phyloP scores from a whole-genome alignment of 78 protist species.

The Blattamonas nauphoetae region DNA sequence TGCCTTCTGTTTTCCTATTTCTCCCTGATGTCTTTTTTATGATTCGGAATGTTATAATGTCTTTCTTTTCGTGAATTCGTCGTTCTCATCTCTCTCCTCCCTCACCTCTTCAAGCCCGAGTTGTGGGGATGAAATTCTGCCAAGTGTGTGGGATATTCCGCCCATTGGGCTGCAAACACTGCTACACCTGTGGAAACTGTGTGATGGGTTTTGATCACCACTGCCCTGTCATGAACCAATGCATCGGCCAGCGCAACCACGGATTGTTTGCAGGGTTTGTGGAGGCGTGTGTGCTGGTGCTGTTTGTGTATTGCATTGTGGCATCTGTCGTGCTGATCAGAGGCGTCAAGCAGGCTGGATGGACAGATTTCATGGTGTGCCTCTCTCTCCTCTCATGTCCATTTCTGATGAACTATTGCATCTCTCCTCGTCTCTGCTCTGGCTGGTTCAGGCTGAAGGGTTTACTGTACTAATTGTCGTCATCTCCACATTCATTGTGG shows the following conservation, averaged over 20 bases:
- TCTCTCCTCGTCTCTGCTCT: too few species aligned
- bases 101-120: too few species aligned
- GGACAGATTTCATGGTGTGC: not conserved
- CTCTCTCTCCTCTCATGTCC: not conserved
- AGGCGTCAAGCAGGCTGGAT: not conserved
- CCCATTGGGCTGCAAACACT: constrained; percentile 4
- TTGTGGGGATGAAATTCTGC: not conserved
- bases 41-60: too few species aligned
- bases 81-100: too few species aligned
- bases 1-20: too few species aligned
- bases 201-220: not conserved
- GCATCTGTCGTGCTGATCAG: not conserved
- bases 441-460: not conserved
- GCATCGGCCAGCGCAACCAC: not conserved
- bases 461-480: not conserved
- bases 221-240: not conserved
- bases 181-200: not conserved
- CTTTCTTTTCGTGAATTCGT: too few species aligned
- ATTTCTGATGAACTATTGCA: not conserved
- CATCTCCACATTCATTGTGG: not conserved
- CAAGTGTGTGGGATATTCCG: not conserved
- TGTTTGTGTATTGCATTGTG: not conserved
- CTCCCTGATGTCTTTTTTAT: too few species aligned
- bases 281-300: not conserved
- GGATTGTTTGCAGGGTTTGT: not conserved